Percentiles rank a stretch among this genome's conserved stretches.
Evolutionary conservation across 352 stramenopile genomes (phyloP).

Genomic region (Phytophthora hybrid): DNA sequence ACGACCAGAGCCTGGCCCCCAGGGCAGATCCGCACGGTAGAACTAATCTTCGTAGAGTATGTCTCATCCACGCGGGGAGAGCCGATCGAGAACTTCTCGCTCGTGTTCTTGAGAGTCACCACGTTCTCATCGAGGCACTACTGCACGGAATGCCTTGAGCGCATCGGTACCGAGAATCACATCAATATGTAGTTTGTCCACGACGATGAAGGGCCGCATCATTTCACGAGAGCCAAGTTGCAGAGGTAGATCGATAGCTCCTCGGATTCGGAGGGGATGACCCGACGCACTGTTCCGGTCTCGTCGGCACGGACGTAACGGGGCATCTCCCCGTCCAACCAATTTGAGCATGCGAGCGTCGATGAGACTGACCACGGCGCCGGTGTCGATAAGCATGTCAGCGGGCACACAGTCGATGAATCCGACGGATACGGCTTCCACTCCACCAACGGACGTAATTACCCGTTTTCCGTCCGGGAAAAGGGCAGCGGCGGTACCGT

Average conservation of each 20-base stretch:
- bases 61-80: neutral
- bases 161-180: no score
- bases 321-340: neutral
- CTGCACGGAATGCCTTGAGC: no score
- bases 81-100: neutral
- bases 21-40: no score
- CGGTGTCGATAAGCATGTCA: conserved; percentile 4
- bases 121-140: no score
- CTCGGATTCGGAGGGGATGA: neutral
- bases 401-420: conserved; percentile 1
- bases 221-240: neutral
- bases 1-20: no score
- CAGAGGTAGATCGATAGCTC: conserved; percentile 8
- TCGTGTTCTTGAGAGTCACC: neutral
- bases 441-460: neutral
- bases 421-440: neutral
- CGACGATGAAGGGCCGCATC: no score
- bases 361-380: conserved; percentile 10
- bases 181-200: no score
- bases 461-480: neutral
- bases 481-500: no score
- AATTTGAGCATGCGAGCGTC: neutral
- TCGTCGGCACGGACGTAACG: neutral
- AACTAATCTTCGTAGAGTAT: no score
- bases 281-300: neutral